Base-by-base conservation (phyloP, 1,284 basidiomycete genomes). In the Inonotus hispidus region DNA sequence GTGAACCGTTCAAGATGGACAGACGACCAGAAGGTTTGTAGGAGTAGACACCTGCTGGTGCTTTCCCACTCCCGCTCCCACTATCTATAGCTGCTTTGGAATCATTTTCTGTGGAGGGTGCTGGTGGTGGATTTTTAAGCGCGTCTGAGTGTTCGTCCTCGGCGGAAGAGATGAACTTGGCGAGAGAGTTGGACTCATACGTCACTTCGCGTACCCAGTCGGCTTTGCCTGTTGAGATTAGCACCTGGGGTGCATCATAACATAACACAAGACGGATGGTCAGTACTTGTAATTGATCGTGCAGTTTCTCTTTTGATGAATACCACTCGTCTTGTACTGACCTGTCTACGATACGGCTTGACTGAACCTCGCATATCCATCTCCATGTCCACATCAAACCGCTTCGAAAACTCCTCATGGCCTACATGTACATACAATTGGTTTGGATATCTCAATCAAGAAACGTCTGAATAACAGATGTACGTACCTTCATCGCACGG, bases 201-300 rank as follows among this genome's bases (percentile, higher is more conserved):
- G 88, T 87, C 63, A 95, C 83, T 57, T 93, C 86, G 43, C 79
- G 79, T 41, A 83, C 81, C 94, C 93, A 96, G 73, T 96, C 92
- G 29, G 84, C 81, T 75, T 90, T 88, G 14, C 92, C 93, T 0
- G 93, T 95, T 1, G 92, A 94, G 59, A 97, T 91, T 32, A 95
- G 79, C 37, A 93, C 79, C 87, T 92, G 64, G 6, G 19, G n/a
- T 8, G 16, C 32, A 8, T 32, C 32, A 32, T 32, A n/a, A n/a
- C n/a, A n/a, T n/a, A n/a, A n/a, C n/a, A n/a, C n/a, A n/a, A n/a
- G n/a, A n/a, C n/a, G n/a, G n/a, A n/a, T n/a, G n/a, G n/a, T n/a
- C n/a, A n/a, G n/a, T n/a, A n/a, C n/a, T n/a, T n/a, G n/a, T n/a
- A n/a, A n/a, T 39, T 39, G n/a, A 39, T 39, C 38, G 11, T 39